A percentile compares a stretch with the other conserved stretches of the same genome.
phyloP scores from a whole-genome alignment of 257 asterid genomes.

The Ajuga chamaepitys region DNA sequence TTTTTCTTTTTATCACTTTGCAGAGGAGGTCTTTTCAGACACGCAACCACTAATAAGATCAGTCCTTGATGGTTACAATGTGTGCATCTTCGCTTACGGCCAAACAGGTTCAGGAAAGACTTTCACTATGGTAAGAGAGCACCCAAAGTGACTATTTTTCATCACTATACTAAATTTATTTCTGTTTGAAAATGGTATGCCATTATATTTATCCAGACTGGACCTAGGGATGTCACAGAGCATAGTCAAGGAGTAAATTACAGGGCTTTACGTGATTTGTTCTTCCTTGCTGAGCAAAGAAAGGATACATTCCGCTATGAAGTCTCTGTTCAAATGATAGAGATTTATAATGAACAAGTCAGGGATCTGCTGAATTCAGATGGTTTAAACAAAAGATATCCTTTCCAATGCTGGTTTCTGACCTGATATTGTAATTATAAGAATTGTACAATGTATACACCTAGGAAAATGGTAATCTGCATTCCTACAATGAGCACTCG shows the following conservation, averaged over 20 bases:
- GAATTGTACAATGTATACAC: not conserved
- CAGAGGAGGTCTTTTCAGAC: constrained; percentile 88
- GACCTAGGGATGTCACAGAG: constrained; percentile 80
- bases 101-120: constrained; percentile 98
- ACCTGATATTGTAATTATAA: not conserved
- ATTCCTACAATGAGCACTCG: too few species aligned
- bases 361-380: constrained; percentile 76
- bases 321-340: constrained; percentile 90
- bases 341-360: constrained; percentile 93
- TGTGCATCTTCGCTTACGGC: constrained; percentile 91
- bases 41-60: constrained; percentile 83
- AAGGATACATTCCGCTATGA: constrained; percentile 65
- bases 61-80: constrained; percentile 93
- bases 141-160: not conserved
- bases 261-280: constrained; percentile 77
- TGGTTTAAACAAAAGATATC: constrained; percentile 88
- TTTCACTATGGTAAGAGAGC: constrained; percentile 63
- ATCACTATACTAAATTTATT: not conserved
- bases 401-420: constrained; percentile 24
- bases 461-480: too few species aligned
- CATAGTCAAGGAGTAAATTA: constrained; percentile 76
- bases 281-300: constrained; percentile 76
- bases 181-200: constrained; percentile 6
- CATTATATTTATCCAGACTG: constrained; percentile 48
- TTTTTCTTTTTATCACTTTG: constrained; percentile 10